phyloP scores from a whole-genome alignment of 768 basidiomycete genomes.

The Clavulina sp. region DNA sequence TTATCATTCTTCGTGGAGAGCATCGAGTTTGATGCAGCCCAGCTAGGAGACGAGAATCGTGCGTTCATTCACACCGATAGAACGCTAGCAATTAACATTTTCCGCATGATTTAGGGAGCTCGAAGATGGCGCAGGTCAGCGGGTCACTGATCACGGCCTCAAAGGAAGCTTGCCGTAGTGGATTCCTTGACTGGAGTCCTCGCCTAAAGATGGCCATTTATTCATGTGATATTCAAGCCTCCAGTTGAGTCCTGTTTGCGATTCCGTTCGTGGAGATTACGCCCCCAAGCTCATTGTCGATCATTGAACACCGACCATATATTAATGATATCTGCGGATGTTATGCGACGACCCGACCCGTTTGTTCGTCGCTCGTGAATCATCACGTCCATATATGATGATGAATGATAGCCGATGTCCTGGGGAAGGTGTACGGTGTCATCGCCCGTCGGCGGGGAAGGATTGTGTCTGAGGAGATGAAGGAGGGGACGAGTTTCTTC shows the following conservation, averaged over 20 bases:
- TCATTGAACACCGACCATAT: too few species aligned
- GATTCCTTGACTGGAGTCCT: conserved; percentile 92
- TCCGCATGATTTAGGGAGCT: conserved; percentile 37
- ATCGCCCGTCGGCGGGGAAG: conserved; percentile 80
- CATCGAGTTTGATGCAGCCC: conserved; percentile 41
- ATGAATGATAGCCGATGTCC: conserved; percentile 57
- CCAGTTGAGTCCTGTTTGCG: too few species aligned
- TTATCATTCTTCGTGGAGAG: conserved; percentile 79
- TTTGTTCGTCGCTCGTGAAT: background rate
- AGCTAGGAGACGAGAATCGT: conserved; percentile 52
- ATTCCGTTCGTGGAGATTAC: too few species aligned
- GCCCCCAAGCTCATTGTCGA: too few species aligned
- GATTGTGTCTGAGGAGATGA: conserved; percentile 96
- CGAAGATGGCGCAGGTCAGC: conserved; percentile 63
- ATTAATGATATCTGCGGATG: too few species aligned
- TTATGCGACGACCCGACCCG: too few species aligned
- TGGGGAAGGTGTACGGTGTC: conserved; percentile 94
- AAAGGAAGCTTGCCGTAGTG: conserved; percentile 77
- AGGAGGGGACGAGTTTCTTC: conserved; percentile 91
- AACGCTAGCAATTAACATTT: background rate
- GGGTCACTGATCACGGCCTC: conserved; percentile 83
- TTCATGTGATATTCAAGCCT: conserved; percentile 93
- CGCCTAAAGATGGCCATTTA: conserved; percentile 97
- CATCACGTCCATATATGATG: background rate
- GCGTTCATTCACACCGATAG: conserved; percentile 13